A percentile compares a stretch with the other conserved stretches of the same genome.
Evolutionary conservation across 768 basidiomycete genomes (phyloP).

Genomic region (Lactarius pseudohatsudake): DNA sequence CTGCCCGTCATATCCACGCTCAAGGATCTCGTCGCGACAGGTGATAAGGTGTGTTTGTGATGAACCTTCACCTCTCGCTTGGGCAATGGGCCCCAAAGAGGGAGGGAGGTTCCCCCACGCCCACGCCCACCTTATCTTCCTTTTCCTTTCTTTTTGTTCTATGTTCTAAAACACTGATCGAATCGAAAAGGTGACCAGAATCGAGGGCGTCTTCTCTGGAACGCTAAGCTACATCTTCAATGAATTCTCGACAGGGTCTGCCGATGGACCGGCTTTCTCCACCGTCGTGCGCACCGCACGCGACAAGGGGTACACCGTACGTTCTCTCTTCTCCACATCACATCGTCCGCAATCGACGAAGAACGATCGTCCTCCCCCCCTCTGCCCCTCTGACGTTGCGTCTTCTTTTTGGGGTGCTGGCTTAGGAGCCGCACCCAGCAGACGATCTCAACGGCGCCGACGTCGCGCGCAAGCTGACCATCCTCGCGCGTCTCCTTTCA

Average conservation of each 20-base stretch:
- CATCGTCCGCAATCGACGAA: background rate
- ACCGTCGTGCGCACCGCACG: constrained; percentile 86
- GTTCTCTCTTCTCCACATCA: constrained; percentile 29
- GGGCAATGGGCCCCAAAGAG: background rate
- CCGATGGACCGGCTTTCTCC: constrained; percentile 77
- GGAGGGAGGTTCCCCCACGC: no score
- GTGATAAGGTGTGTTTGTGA: constrained; percentile 68
- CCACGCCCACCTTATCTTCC: no score
- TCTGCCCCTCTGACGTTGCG: background rate
- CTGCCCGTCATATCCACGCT: constrained; percentile 89
- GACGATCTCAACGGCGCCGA: constrained; percentile 97
- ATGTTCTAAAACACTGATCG: background rate
- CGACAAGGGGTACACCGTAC: constrained; percentile 91
- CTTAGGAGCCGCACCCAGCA: constrained; percentile 94
- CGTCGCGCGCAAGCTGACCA: constrained; percentile 95
- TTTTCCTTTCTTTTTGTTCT: background rate
- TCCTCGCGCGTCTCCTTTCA: constrained; percentile 80
- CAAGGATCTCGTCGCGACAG: constrained; percentile 88
- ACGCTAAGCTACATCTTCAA: constrained; percentile 99
- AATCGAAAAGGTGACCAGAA: constrained; percentile 66
- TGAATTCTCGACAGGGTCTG: constrained; percentile 74
- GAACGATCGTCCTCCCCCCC: background rate
- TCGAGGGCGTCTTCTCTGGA: constrained; percentile 97
- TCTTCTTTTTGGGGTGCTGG: background rate
- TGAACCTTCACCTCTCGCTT: background rate